Evolutionary conservation across 305 asterid genomes (phyloP), one percentile per base, ranked within the genome.

Genomic region (Andrographis paniculata): DNA sequence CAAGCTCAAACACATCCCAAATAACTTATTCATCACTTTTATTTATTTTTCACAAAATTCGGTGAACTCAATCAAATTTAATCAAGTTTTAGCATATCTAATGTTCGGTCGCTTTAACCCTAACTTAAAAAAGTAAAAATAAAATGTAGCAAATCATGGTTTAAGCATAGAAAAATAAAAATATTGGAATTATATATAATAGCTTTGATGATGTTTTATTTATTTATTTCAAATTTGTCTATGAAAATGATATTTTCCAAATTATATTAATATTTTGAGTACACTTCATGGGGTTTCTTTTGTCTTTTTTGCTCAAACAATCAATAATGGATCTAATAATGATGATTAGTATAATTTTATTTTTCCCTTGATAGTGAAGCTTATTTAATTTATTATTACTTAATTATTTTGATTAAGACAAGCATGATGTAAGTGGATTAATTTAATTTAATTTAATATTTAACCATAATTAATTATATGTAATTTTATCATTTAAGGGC

Each of bases 391-490:
- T 39, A 46, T 24, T 39, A 30, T 10, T 43, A 20, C 37, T 50
- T 38, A 39, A 31, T 13, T 52, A 22, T 36, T 20, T 33, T 43
- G 49, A 65, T 59, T 50, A 54, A 33, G 71, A 59, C 60, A 30
- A 48, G 62, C 59, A 53, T 59, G 61, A 57, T 9, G 56, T 31
- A 45, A 21, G 53, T 28, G 52, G 48, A 21, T 22, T 13, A 24
- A 24, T 24, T 3, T 24, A 24, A 35, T 43, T 20, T 28, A 22
- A 14, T 15, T 43, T 36, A 56, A 27, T 35, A 14, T 15, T 43
- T 36, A 56, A 46, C 10, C n/a, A 50, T n/a, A 20, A 61, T n/a
- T n/a, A 49, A 50, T 50, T 17, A 14, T 30, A 17, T 45, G 38
- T 17, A 42, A 55, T 53, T 48, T n/a, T 52, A 41, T 20, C 20